Conservation (phyloP, 202 grass and related monocot species). For the Miscanthus sacchariflorus region DNA sequence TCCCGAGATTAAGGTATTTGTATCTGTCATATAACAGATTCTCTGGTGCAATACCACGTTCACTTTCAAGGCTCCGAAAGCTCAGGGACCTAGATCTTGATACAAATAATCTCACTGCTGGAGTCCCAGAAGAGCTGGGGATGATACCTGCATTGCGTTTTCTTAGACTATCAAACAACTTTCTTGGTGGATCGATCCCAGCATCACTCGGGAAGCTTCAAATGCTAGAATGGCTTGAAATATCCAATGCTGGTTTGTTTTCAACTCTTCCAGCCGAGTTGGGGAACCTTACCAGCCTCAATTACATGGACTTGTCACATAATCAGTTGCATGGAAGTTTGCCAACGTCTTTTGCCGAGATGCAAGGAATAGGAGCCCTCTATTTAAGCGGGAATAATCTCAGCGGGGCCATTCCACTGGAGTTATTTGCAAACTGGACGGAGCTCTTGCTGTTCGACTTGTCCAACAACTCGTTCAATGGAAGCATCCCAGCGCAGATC, state of each 20-base stretch:
- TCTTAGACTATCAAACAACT: background rate
- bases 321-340: slow-evolving; percentile 1
- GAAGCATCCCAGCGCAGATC: background rate
- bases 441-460: background rate
- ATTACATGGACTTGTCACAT: no score
- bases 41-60: background rate
- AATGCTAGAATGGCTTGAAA: background rate
- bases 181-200: background rate
- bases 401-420: background rate
- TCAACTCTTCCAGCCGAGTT: slow-evolving; percentile 19
- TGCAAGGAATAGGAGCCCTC: fast-evolving
- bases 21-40: background rate
- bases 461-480: background rate
- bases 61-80: background rate
- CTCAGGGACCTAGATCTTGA: fast-evolving
- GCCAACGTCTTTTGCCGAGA: slow-evolving; percentile 1
- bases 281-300: background rate
- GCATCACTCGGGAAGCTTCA: slow-evolving; percentile 26
- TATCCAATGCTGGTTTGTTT: background rate
- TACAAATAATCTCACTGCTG: slow-evolving; percentile 47
- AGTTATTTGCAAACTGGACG: background rate
- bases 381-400: background rate
- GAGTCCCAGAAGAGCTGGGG: slow-evolving; percentile 47
- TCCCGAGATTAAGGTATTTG: background rate
- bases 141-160: background rate